These are phyloP conservation scores for Glutinoglossum americanum DNA, from an alignment of 495 filamentous ascomycete species.

Conservation along the genomic window DNA sequence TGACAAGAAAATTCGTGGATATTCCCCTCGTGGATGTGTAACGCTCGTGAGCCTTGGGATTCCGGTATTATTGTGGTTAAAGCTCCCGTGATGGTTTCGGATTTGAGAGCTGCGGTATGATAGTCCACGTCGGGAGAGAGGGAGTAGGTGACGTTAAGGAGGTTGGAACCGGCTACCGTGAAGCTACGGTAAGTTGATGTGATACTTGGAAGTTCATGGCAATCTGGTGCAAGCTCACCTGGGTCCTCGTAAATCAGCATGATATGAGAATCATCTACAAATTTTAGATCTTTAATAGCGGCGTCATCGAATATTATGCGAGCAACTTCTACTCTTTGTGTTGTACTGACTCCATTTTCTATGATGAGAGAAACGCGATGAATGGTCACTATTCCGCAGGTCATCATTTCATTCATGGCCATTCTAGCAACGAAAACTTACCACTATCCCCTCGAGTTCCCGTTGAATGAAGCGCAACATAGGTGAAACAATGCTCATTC, in stretches of 20 bases:
- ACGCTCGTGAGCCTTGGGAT: not conserved
- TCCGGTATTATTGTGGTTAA: not conserved
- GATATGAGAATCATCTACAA: constrained; percentile 30
- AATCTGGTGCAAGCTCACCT: constrained; percentile 14
- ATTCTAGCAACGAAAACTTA: constrained; percentile 13
- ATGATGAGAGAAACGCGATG: constrained; percentile 27
- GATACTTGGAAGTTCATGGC: not conserved
- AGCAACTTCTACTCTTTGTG: constrained; percentile 20
- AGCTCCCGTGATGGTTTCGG: not conserved
- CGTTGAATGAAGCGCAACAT: constrained; percentile 15
- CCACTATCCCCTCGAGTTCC: constrained; percentile 3
- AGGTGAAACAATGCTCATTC: constrained; percentile 10
- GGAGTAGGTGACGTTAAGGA: not conserved
- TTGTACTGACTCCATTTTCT: constrained; percentile 34
- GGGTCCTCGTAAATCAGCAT: constrained; percentile 26
- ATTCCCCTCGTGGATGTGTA: not conserved
- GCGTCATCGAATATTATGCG: constrained; percentile 22
- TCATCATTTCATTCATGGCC: constrained; percentile 5
- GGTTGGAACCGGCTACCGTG: not conserved
- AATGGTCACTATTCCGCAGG: constrained; percentile 21
- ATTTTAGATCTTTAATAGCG: constrained; percentile 29
- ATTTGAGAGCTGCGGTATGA: not conserved
- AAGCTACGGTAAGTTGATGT: not conserved
- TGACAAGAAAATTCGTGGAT: not conserved
- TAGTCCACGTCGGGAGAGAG: not conserved